These are phyloP conservation scores for Rhynchospora breviuscula DNA, from an alignment of 176 grass and related monocot species.

Conservation along the genomic window DNA sequence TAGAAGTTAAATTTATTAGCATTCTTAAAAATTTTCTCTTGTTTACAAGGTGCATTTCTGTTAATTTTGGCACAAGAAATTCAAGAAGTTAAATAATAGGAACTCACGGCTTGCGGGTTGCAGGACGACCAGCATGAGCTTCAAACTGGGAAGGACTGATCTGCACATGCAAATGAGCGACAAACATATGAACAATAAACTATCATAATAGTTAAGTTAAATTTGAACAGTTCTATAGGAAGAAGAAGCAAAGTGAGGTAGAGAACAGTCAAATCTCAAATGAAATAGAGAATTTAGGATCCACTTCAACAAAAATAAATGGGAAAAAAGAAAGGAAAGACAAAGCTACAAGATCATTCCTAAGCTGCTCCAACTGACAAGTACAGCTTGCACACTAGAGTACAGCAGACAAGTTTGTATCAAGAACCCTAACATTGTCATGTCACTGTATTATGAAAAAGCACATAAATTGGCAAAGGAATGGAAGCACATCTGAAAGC, in stretches of 20 bases:
- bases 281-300: neutral
- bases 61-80: neutral
- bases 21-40: neutral
- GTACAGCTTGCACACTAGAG: neutral
- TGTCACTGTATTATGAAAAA: too few species aligned
- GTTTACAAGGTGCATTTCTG: slow-evolving; percentile 1
- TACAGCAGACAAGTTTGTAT: neutral
- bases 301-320: neutral
- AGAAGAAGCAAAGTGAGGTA: neutral
- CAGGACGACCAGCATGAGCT: slow-evolving; percentile 41
- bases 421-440: neutral
- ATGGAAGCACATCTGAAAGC: too few species aligned
- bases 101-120: slow-evolving; percentile 44
- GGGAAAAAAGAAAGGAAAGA: neutral
- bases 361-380: neutral
- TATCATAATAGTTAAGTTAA: neutral
- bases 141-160: slow-evolving; percentile 48
- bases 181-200: neutral
- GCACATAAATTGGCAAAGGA: too few species aligned
- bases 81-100: neutral
- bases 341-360: neutral
- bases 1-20: neutral
- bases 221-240: neutral
- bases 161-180: slow-evolving; percentile 22
- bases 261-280: neutral